Conservation (phyloP, 106 monocot species). For the Iris macrosiphon region DNA sequence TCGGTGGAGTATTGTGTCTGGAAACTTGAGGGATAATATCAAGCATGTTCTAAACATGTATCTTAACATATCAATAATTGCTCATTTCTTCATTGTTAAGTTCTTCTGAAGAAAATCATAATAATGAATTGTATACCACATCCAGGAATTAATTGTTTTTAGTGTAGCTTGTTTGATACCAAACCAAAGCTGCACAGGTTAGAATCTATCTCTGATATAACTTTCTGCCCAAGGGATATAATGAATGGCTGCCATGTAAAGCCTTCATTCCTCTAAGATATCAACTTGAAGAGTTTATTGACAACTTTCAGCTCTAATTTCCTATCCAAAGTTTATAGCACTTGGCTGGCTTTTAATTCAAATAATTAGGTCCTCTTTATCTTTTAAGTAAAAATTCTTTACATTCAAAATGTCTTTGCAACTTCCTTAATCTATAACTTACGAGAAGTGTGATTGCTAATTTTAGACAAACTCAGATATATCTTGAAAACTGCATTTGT, state of each 20-base stretch:
- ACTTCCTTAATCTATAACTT: background rate
- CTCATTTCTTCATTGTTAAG: conserved; percentile 1
- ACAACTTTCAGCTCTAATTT: too few species aligned
- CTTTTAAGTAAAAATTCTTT: background rate
- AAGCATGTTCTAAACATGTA: too few species aligned
- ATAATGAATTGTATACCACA: background rate
- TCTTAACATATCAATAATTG: background rate
- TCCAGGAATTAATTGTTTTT: too few species aligned
- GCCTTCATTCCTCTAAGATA: background rate
- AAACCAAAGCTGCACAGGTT: background rate
- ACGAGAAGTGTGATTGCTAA: too few species aligned
- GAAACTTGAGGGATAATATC: too few species aligned
- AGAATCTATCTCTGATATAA: background rate
- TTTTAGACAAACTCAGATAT: too few species aligned
- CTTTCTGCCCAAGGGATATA: background rate
- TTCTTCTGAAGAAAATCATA: background rate
- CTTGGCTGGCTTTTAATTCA: background rate
- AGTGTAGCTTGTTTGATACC: background rate
- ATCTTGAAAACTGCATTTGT: background rate
- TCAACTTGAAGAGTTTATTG: too few species aligned
- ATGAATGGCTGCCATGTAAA: background rate
- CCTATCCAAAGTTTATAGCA: background rate
- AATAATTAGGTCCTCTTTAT: background rate
- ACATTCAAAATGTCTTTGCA: background rate
- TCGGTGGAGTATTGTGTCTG: too few species aligned